These are phyloP conservation scores for Porpolomopsis calyptriformis DNA, from an alignment of 768 basidiomycete genomes.

Conservation along the genomic window DNA sequence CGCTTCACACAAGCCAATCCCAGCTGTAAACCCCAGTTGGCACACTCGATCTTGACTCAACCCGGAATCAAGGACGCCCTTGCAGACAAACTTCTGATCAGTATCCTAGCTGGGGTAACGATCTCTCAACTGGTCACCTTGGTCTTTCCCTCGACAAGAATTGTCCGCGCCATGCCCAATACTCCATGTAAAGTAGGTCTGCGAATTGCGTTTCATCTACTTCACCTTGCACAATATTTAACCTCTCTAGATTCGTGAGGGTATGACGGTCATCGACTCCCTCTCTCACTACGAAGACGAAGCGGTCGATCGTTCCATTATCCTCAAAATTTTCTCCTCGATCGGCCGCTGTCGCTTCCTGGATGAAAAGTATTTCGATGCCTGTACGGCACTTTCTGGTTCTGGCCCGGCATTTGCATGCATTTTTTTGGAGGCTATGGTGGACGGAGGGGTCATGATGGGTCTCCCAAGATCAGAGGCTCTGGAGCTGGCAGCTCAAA, in stretches of 20 bases:
- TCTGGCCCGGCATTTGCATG: conserved; percentile 97
- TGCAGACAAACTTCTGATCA: conserved; percentile 85
- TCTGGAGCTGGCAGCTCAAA: conserved; percentile 89
- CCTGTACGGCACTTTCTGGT: conserved; percentile 91
- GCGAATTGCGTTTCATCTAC: not conserved
- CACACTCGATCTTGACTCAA: conserved; percentile 59
- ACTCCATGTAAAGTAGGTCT: conserved; percentile 80
- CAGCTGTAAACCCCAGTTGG: conserved; percentile 93
- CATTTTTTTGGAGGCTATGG: conserved; percentile 96
- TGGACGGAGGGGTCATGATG: conserved; percentile 99
- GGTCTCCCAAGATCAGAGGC: conserved; percentile 90
- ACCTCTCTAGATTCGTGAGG: conserved; percentile 78
- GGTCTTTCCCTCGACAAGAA: conserved; percentile 68
- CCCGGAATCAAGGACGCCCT: conserved; percentile 75
- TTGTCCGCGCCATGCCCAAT: conserved; percentile 97
- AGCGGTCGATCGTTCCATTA: conserved; percentile 58
- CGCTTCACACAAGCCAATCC: conserved; percentile 1
- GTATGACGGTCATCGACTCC: conserved; percentile 90
- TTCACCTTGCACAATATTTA: not conserved
- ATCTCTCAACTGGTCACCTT: conserved; percentile 67
- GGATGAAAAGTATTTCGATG: conserved; percentile 98
- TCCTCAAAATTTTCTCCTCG: conserved; percentile 91
- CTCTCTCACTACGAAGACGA: conserved; percentile 42
- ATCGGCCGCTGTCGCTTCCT: conserved; percentile 94
- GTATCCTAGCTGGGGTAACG: conserved; percentile 95